A percentile compares a stretch with the other conserved stretches of the same genome.
Conservation (phyloP, 1,284 basidiomycete species). For the Polyporus tsugae region DNA sequence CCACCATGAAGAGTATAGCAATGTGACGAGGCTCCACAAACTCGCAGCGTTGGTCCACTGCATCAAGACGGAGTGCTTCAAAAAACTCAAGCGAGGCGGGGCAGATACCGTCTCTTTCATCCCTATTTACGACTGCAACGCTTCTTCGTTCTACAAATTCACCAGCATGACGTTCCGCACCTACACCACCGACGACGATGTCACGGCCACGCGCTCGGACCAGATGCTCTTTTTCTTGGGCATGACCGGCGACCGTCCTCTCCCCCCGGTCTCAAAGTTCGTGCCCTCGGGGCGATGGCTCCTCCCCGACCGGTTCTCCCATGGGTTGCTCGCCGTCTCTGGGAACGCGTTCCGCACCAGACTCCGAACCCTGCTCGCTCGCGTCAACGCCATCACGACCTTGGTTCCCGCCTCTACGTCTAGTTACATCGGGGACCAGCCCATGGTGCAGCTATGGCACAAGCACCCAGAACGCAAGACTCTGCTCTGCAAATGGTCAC, state of each 20-base stretch:
- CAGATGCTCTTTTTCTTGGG: constrained; percentile 39
- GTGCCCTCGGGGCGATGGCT: constrained; percentile 34
- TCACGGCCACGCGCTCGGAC: constrained; percentile 14
- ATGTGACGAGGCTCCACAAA: too few relatives aligned
- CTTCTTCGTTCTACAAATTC: constrained; percentile 22
- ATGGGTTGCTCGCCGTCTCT: constrained; percentile 38
- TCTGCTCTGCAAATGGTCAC: constrained; percentile 23
- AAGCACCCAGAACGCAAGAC: constrained; percentile 23
- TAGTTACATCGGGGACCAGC: constrained; percentile 31
- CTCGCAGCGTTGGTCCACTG: too few relatives aligned
- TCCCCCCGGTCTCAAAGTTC: constrained; percentile 17
- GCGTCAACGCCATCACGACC: constrained; percentile 41
- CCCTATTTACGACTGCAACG: constrained; percentile 31
- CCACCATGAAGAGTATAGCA: too few relatives aligned
- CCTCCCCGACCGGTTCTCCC: constrained; percentile 27
- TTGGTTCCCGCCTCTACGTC: constrained; percentile 37
- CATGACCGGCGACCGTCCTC: constrained; percentile 26
- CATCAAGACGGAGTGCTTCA: too few relatives aligned
- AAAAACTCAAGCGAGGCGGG: too few relatives aligned
- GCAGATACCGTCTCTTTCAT: constrained; percentile 37
- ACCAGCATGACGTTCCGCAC: constrained; percentile 36
- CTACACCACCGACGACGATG: constrained; percentile 15
- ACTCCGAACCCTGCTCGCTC: constrained; percentile 35
- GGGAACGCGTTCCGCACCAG: constrained; percentile 34
- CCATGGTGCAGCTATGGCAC: constrained; percentile 34